These are phyloP conservation scores for Rhodosporidiobolus sp. DNA, from an alignment of 768 basidiomycete genomes.

Conservation along the genomic window DNA sequence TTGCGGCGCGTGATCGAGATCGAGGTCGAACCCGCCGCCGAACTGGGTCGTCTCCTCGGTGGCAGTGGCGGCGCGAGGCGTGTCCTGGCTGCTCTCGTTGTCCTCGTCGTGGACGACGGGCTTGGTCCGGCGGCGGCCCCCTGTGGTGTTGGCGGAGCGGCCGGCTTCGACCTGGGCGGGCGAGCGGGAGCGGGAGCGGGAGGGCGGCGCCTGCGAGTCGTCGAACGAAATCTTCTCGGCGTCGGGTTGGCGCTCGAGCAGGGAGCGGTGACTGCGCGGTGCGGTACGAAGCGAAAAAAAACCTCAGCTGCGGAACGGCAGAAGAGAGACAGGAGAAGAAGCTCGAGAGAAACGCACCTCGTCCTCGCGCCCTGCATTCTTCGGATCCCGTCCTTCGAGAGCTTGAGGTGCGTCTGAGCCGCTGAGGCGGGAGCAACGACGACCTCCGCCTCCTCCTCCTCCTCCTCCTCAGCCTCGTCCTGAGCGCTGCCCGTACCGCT, in stretches of 20 bases:
- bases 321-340: background rate
- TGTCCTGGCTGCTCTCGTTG: background rate
- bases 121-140: too few relatives aligned
- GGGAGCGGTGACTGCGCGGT: background rate
- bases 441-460: background rate
- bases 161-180: background rate
- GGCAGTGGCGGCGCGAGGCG: background rate
- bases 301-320: background rate
- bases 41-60: background rate
- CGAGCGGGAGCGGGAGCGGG: background rate
- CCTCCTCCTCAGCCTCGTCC: background rate
- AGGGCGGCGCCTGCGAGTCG: background rate
- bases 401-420: too few relatives aligned
- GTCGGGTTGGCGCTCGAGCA: slow-evolving; percentile 12
- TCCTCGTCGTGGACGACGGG: background rate
- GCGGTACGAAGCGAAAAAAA: too few relatives aligned
- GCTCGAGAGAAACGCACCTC: background rate
- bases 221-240: slow-evolving; percentile 24
- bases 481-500: too few relatives aligned
- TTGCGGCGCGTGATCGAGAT: background rate
- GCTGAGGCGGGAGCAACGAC: background rate
- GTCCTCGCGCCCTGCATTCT: too few relatives aligned
- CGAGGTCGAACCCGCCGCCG: background rate
- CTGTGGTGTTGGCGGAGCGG: background rate
- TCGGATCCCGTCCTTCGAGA: too few relatives aligned